phyloP scores from a whole-genome alignment of 2,329 filamentous ascomycete species.

The Botrytis aclada region DNA sequence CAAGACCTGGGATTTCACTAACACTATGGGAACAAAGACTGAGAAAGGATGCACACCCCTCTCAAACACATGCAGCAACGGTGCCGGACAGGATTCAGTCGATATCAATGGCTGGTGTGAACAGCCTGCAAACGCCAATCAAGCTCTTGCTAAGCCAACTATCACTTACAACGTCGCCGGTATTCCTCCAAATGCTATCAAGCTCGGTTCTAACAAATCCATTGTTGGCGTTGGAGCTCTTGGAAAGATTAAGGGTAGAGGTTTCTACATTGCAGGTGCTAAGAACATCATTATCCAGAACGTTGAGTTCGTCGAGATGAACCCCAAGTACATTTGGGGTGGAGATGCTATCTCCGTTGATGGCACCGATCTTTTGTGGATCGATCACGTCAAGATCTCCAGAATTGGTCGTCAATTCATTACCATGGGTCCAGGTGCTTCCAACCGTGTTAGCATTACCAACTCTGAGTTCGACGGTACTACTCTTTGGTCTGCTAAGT shows the following conservation, averaged over 20 bases:
- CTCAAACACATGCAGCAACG: not conserved
- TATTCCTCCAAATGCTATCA: not conserved
- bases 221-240: not conserved
- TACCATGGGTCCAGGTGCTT: slow-evolving; percentile 37
- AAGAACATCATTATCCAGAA: slow-evolving; percentile 37
- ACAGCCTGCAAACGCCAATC: not conserved
- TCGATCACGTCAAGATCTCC: slow-evolving; percentile 36
- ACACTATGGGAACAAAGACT: not conserved
- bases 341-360: slow-evolving; percentile 56
- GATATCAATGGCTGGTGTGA: not conserved
- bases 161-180: not conserved
- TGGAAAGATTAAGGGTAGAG: slow-evolving; percentile 10
- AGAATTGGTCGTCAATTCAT: slow-evolving; percentile 45
- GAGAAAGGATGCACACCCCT: not conserved
- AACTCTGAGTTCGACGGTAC: slow-evolving; percentile 36
- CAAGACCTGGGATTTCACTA: not conserved
- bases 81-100: not conserved
- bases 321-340: slow-evolving; percentile 58
- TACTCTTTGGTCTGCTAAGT: slow-evolving; percentile 1
- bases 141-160: not conserved
- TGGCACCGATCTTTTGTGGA: slow-evolving; percentile 42
- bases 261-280: not conserved
- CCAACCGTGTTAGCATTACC: slow-evolving; percentile 43
- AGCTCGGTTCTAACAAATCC: not conserved
- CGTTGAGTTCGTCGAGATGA: slow-evolving; percentile 53